Conservation (phyloP, 164 flowering plant genomes). For the Euptelea pleiosperma region DNA sequence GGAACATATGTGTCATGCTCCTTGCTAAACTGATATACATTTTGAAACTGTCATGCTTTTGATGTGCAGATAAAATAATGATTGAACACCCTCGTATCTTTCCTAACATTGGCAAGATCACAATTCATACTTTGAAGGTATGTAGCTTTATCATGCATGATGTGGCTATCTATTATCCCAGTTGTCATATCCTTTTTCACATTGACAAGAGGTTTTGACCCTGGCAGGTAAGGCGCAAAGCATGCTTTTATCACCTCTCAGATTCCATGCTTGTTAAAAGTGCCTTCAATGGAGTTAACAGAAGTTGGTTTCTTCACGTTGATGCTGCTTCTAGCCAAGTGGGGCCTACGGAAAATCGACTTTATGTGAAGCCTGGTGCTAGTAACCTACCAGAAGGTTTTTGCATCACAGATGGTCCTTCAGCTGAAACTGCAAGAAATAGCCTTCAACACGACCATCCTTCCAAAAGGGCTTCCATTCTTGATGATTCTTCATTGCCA, state of each 20-base stretch:
- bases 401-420: slow-evolving; percentile 11
- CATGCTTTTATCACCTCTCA: slow-evolving; percentile 49
- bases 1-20: background rate
- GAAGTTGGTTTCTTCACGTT: slow-evolving; percentile 47
- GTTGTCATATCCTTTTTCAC: background rate
- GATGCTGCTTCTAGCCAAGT: slow-evolving; percentile 35
- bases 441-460: slow-evolving; percentile 14
- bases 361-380: slow-evolving; percentile 10
- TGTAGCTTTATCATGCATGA: slow-evolving; percentile 2
- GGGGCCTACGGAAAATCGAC: slow-evolving; percentile 1
- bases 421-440: slow-evolving; percentile 20
- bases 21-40: background rate
- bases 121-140: slow-evolving; percentile 61
- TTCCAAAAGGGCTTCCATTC: slow-evolving; percentile 11
- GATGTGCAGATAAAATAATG: slow-evolving; percentile 47
- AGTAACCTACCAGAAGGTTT: slow-evolving; percentile 10
- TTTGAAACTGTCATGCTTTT: slow-evolving; percentile 1
- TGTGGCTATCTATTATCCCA: background rate
- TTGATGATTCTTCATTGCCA: slow-evolving; percentile 7
- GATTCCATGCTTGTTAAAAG: slow-evolving; percentile 57
- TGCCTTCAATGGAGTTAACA: slow-evolving; percentile 42
- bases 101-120: slow-evolving; percentile 54
- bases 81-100: slow-evolving; percentile 54
- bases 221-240: slow-evolving; percentile 56
- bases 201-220: slow-evolving; percentile 5